Base-by-base conservation (phyloP, 2,329 filamentous ascomycete species). In the Microcyclosporella mali region DNA sequence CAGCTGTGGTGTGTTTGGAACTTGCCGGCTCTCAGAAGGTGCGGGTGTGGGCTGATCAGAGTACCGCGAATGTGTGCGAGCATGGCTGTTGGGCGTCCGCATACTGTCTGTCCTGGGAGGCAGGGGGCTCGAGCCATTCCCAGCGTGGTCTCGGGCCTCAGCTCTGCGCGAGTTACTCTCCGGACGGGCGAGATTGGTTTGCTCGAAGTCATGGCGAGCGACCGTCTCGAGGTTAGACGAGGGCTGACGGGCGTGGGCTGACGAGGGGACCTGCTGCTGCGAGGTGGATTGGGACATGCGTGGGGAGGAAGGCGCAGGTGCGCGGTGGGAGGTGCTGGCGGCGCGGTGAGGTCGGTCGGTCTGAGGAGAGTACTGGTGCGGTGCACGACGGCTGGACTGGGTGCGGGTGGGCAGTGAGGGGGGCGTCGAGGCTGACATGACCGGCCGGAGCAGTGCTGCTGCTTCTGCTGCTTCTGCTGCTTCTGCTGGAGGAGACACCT, bases 141-240 rank as follows among this genome's bases (percentile, higher is more conserved):
- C 49, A 10, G 55, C 45, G 19, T 40, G 44, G 31, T 46, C 46
- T 27, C 74, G 73, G 56, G 80, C 84, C 47, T 78, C 74, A 68
- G 75, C 81, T 67, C 80, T 76, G 41, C 77, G 79, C 54, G 69
- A 65, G 40, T 66, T 55, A 29, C 46, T 37, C 38, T 44, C 33
- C 2, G 78, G 70, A 41, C 75, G 71, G 57, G 78, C 76, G 69
- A 85, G 66, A 70, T 82, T 82, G 57, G 75, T 72, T 56, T 81
- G 76, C 68, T 90, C 86, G 71, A 81, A 82, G 67, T 92, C 85
- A 64, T 82, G 74, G 58, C 83, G 79, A 43, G 73, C 71, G 55
- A 77, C 72, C 60, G 69, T 70, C 43, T 69, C 68, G 33, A 79
- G 68, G 33, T 70, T 67, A 65, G 63, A 56, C 66, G 71, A 58